phyloP scores from a whole-genome alignment of 805 yeast genomes.

The Ogataea zsoltii region DNA sequence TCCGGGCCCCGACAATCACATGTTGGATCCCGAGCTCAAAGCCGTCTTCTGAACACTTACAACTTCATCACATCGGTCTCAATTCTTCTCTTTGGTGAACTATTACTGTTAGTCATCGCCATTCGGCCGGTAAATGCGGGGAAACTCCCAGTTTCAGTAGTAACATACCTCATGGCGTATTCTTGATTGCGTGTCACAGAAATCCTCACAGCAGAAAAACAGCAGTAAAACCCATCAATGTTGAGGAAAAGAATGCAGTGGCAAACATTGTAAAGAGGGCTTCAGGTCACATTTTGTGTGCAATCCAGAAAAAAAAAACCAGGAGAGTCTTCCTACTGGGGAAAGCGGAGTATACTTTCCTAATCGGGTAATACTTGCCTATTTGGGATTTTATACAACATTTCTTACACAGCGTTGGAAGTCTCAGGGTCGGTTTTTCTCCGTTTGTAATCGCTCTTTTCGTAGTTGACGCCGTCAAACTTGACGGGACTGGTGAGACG shows the following conservation, averaged over 20 bases:
- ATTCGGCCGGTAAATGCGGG: neutral
- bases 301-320: neutral
- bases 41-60: conserved; percentile 41
- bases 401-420: neutral
- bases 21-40: too few species aligned
- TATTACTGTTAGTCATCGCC: conserved; percentile 14
- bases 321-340: neutral
- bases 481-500: conserved; percentile 16
- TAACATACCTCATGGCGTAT: conserved; percentile 14
- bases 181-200: neutral
- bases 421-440: conserved; percentile 5
- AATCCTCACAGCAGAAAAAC: too few species aligned
- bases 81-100: conserved; percentile 75
- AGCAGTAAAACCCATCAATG: too few species aligned
- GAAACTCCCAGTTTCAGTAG: too few species aligned
- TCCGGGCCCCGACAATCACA: too few species aligned
- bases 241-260: neutral
- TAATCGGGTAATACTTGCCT: neutral
- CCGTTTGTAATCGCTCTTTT: conserved; percentile 13
- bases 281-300: neutral
- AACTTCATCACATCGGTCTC: conserved; percentile 96
- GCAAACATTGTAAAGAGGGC: neutral
- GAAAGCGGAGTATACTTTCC: neutral
- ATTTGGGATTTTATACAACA: neutral
- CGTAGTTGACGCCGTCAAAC: conserved; percentile 17